Conservation (phyloP, 257 asterid species). For the Solanum medicagineum region DNA sequence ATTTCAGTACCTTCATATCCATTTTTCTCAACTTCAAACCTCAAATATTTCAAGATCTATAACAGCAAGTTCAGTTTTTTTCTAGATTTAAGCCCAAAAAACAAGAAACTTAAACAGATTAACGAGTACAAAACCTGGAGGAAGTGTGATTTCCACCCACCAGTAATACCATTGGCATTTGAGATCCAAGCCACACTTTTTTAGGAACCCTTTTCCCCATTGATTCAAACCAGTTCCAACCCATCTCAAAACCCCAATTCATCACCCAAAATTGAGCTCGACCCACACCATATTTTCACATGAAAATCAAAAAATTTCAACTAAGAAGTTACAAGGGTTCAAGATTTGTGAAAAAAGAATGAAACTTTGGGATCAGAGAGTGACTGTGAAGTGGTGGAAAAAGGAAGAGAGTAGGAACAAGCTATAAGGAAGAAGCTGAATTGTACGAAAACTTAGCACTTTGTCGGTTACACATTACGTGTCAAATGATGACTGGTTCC, state of each 20-base stretch:
- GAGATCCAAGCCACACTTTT: slow-evolving; percentile 53
- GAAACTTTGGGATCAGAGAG: neutral
- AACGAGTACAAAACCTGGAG: slow-evolving; percentile 96
- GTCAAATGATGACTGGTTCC: neutral
- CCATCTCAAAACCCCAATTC: slow-evolving; percentile 18
- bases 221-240: slow-evolving; percentile 17
- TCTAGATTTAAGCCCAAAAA: slow-evolving; percentile 9
- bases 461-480: neutral
- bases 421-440: neutral
- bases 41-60: slow-evolving; percentile 2
- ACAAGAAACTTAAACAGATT: slow-evolving; percentile 4
- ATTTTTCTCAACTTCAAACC: slow-evolving; percentile 11
- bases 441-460: neutral
- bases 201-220: slow-evolving; percentile 41
- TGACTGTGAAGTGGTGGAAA: neutral
- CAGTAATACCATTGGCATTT: slow-evolving; percentile 57
- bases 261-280: neutral
- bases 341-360: neutral
- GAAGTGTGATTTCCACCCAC: slow-evolving; percentile 99
- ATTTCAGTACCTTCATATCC: slow-evolving; percentile 42
- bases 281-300: neutral
- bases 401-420: neutral
- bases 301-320: neutral
- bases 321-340: neutral
- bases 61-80: neutral